Evolutionary conservation across 129 eudicot species (phyloP).

Genomic region (Gnaphalium uliginosum): DNA sequence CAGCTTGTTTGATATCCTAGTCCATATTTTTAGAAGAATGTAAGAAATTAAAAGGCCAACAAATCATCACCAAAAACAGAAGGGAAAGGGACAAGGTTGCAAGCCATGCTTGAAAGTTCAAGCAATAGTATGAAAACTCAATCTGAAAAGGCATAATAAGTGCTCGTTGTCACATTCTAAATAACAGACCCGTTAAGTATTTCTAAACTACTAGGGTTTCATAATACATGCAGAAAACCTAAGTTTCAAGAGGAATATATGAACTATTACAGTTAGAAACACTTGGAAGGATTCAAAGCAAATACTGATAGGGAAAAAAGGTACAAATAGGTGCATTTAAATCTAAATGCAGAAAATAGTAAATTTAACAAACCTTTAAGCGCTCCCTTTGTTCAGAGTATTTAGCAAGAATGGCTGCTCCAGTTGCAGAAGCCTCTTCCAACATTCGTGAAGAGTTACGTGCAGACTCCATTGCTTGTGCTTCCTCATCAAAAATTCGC

Average conservation of each 20-base stretch:
- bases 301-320: not conserved
- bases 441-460: conserved; percentile 59
- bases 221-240: conserved; percentile 14
- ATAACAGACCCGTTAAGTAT: not conserved
- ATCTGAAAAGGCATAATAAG: not conserved
- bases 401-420: conserved; percentile 83
- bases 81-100: not conserved
- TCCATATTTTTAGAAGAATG: not conserved
- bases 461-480: conserved; percentile 94
- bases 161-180: not conserved
- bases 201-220: not conserved
- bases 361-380: conserved; percentile 59
- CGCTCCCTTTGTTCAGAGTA: conserved; percentile 92
- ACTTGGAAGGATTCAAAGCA: not conserved
- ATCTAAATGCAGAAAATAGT: conserved; percentile 5
- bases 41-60: not conserved
- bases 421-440: conserved; percentile 48
- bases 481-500: conserved; percentile 92
- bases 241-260: conserved; percentile 5
- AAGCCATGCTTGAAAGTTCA: not conserved
- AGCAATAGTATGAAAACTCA: conserved; percentile 7
- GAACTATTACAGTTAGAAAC: not conserved
- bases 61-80: not conserved
- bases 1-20: conserved; percentile 3
- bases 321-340: not conserved